Evolutionary conservation across 139 green algal genomes (phyloP).

Genomic region (Nannochloris sp.): DNA sequence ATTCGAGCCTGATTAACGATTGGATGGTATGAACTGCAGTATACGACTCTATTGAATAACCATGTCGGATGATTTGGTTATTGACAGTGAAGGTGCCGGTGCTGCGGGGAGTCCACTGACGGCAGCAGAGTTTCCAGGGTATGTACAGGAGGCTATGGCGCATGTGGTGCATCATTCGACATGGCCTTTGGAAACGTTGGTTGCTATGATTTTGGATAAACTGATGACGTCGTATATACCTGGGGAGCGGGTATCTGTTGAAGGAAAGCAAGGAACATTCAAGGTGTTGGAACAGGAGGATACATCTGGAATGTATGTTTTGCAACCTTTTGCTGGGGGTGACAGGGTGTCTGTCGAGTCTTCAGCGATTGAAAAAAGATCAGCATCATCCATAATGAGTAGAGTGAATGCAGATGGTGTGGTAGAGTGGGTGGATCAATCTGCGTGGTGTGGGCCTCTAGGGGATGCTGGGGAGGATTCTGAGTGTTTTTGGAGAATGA

Average conservation of each 20-base stretch:
- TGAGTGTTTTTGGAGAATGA: conserved; percentile 1
- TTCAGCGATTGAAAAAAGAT: no score
- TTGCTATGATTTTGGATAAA: neutral
- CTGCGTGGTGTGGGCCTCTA: neutral
- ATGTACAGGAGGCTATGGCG: neutral
- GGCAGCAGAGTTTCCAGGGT: neutral
- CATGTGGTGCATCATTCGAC: neutral
- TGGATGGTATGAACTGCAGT: no score
- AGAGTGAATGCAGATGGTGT: neutral
- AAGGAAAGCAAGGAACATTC: neutral
- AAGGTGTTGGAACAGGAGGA: no score
- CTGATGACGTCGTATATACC: neutral
- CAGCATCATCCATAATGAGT: no score
- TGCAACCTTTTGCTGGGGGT: no score
- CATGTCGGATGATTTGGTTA: neutral
- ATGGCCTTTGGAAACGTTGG: neutral
- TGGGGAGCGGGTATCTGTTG: neutral
- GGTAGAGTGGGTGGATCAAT: neutral
- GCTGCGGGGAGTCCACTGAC: neutral
- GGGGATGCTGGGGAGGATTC: neutral
- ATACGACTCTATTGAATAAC: neutral
- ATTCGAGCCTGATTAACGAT: no score
- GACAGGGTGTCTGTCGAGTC: no score
- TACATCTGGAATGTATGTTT: no score
- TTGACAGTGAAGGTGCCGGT: neutral